Evolutionary conservation across 768 basidiomycete genomes (phyloP).

Genomic region (Leucocoprinus sp.): DNA sequence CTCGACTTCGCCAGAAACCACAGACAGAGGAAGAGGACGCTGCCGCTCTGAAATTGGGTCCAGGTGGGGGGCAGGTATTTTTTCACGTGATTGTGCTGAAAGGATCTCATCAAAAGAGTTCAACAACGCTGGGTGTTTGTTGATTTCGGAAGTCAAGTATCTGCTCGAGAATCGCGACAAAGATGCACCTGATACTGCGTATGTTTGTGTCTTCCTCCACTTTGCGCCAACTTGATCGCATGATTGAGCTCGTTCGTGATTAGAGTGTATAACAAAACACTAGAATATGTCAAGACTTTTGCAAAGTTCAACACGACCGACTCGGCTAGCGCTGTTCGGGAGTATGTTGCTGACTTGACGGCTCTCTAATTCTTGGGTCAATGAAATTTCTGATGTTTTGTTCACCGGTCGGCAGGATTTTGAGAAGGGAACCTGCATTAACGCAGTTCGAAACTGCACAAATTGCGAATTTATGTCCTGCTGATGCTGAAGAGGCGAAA

Average conservation of each 20-base stretch:
- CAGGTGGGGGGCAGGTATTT: constrained; percentile 33
- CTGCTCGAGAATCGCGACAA: constrained; percentile 82
- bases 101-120: constrained; percentile 48
- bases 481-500: constrained; percentile 84
- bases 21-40: constrained; percentile 80
- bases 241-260: neutral
- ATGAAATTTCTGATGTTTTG: constrained; percentile 1
- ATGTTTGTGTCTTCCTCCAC: constrained; percentile 19
- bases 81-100: constrained; percentile 1
- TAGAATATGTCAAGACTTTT: constrained; percentile 88
- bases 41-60: constrained; percentile 72
- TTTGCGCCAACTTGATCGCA: neutral
- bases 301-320: constrained; percentile 85
- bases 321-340: constrained; percentile 79
- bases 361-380: neutral
- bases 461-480: constrained; percentile 86
- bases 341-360: constrained; percentile 38
- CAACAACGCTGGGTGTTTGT: constrained; percentile 83
- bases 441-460: constrained; percentile 92
- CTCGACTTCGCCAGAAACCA: constrained; percentile 57
- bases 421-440: constrained; percentile 69
- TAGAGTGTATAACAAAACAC: constrained; percentile 89
- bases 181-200: constrained; percentile 84
- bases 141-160: constrained; percentile 91
- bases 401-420: constrained; percentile 42